Evolutionary conservation across 1,284 basidiomycete genomes (phyloP), one percentile per base, ranked within the genome.

Genomic region (Microbotryomycetes sp.): DNA sequence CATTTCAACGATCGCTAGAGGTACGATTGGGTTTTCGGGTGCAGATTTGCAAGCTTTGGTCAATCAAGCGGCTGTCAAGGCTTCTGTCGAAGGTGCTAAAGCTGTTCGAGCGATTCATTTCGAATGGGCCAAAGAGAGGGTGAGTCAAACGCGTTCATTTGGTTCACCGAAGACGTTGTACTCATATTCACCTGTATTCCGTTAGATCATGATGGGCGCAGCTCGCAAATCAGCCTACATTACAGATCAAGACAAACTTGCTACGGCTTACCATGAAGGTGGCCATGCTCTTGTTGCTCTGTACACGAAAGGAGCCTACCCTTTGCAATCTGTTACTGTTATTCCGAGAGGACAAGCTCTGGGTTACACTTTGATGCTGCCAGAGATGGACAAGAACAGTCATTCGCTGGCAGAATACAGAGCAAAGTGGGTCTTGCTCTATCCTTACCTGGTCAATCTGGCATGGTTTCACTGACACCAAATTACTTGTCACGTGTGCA

Each of bases 261-360:
- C 68, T 60, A 96, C 92, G 0, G 93, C 93, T 6, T 96, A 94
- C 77, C 93, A 97, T 76, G 92, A 97, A 81, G 92, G 90, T 65
- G 92, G 92, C 9, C 92, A 96, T 76, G 91, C 92, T 19, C 82
- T 97, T 25, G 85, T 91, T 23, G 90, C 92, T 6, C 77, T 96
- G 42, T 91, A 91, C 74, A 96, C 93, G 0, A 83, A 89, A 63
- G 92, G 92, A 58, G 90, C 92, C 29, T 90, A 92, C 83, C 92
- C 92, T 30, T 77, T 97, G 67, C 92, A 97, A 76, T 96, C 93
- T 79, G 92, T 94, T 28, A 97, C 92, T 22, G 93, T 92, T 76
- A 84, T 97, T 64, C 92, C 92, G 54, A 86, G 93, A 71, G 92
- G 92, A 31, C 89, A 92, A 72, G 87, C 91, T 22, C 81, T 96